Evolutionary conservation across 2,329 filamentous ascomycete genomes (phyloP).

Genomic region (Pseudocercospora vitis): DNA sequence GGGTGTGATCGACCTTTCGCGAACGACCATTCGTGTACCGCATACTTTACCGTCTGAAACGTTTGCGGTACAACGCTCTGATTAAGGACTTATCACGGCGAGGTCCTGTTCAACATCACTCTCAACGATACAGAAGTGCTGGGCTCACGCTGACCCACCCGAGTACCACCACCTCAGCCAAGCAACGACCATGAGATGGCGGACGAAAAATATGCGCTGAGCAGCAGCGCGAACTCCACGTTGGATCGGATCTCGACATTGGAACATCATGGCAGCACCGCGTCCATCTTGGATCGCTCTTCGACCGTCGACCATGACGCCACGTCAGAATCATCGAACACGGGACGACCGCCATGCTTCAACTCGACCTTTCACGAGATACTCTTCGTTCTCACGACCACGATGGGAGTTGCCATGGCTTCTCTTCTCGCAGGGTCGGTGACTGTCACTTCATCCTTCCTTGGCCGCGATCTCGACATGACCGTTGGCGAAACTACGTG

Average conservation of each 20-base stretch:
- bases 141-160: too few relatives aligned
- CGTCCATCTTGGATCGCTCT: too few relatives aligned
- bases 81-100: too few relatives aligned
- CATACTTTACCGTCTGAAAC: too few relatives aligned
- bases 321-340: neutral
- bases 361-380: slow-evolving; percentile 9
- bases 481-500: slow-evolving; percentile 10
- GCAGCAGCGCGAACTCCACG: neutral
- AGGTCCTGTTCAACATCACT: too few relatives aligned
- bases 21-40: too few relatives aligned
- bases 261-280: neutral
- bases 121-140: too few relatives aligned
- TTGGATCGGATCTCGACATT: neutral
- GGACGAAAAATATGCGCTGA: neutral
- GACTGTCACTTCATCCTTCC: slow-evolving; percentile 12
- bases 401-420: slow-evolving; percentile 12
- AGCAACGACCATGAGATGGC: neutral
- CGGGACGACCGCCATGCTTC: slow-evolving; percentile 11
- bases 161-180: neutral
- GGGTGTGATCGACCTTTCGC: too few relatives aligned
- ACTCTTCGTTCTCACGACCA: slow-evolving; percentile 8
- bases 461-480: slow-evolving; percentile 11
- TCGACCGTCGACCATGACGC: too few relatives aligned
- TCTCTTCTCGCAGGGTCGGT: slow-evolving; percentile 12
- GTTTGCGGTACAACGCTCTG: too few relatives aligned